Conservation (phyloP, 2,329 filamentous ascomycete genomes). For the Talaromyces sp. region DNA sequence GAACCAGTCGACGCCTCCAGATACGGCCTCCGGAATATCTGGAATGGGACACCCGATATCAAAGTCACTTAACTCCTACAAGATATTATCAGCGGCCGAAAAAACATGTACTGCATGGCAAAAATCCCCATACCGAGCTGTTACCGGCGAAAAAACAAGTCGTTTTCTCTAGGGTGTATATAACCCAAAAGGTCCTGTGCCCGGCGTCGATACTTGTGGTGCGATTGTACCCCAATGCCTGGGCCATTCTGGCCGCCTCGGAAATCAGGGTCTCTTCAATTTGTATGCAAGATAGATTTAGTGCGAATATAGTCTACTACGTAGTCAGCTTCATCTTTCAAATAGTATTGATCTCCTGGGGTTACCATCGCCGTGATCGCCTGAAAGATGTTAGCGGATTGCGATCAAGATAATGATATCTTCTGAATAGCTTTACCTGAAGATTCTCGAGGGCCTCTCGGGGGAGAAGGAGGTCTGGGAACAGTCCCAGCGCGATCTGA, state of each 20-base stretch:
- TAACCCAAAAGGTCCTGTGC: constrained; percentile 36
- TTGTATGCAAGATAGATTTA: constrained; percentile 30
- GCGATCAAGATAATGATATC: not conserved
- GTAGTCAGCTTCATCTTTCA: not conserved
- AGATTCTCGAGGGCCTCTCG: constrained; percentile 15
- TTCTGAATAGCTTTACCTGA: constrained; percentile 1
- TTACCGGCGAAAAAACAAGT: constrained; percentile 26
- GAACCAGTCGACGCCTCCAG: constrained; percentile 35
- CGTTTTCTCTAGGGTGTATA: constrained; percentile 38
- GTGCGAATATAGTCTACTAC: constrained; percentile 32
- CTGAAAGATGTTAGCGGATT: not conserved
- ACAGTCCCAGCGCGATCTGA: constrained; percentile 30
- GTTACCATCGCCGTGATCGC: constrained; percentile 15
- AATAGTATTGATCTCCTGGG: not conserved
- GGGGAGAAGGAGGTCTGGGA: constrained; percentile 29
- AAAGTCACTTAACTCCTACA: constrained; percentile 31
- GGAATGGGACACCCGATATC: constrained; percentile 37
- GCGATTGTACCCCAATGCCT: constrained; percentile 27
- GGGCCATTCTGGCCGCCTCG: constrained; percentile 33
- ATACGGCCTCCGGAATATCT: constrained; percentile 24
- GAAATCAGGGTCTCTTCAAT: constrained; percentile 28
- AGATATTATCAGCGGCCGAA: not conserved
- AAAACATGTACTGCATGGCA: not conserved
- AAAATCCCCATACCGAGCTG: constrained; percentile 25
- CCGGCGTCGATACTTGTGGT: constrained; percentile 12